These are phyloP conservation scores for Gossypium mustelinum DNA, from an alignment of 345 rosid genomes.

Conservation along the genomic window DNA sequence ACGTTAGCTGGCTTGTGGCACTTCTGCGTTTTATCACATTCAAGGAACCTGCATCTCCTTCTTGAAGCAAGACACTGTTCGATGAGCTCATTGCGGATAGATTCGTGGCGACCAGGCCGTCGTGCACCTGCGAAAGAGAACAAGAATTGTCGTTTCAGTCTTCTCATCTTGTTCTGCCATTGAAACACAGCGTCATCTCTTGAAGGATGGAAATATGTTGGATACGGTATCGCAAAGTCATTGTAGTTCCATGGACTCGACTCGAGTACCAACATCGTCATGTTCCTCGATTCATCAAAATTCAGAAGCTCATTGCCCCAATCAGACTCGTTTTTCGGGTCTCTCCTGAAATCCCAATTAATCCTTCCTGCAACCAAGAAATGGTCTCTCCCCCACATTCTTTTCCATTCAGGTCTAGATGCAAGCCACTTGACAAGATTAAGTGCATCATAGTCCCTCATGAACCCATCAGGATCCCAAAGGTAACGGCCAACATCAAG, in stretches of 20 bases:
- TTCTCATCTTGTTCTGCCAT: constrained; percentile 62
- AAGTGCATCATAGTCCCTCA: constrained; percentile 55
- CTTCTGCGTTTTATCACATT: constrained; percentile 31
- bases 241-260: constrained; percentile 72
- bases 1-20: constrained; percentile 45
- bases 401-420: constrained; percentile 62
- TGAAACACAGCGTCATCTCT: constrained; percentile 38
- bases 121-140: constrained; percentile 68
- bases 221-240: constrained; percentile 76
- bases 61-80: constrained; percentile 57
- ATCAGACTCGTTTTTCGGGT: constrained; percentile 34
- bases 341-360: constrained; percentile 82
- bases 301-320: constrained; percentile 80
- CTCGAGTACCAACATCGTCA: constrained; percentile 67
- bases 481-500: constrained; percentile 65
- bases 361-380: constrained; percentile 81
- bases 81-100: constrained; percentile 55
- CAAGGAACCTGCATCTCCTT: constrained; percentile 53
- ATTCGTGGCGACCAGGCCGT: constrained; percentile 45
- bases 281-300: constrained; percentile 59
- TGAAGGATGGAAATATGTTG: constrained; percentile 78
- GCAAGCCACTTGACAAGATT: constrained; percentile 59
- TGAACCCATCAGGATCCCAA: constrained; percentile 43
- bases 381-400: constrained; percentile 66
- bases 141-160: constrained; percentile 38